These are phyloP conservation scores for Hyaloscypha bicolor DNA, from an alignment of 495 filamentous ascomycete genomes.

Conservation along the genomic window DNA sequence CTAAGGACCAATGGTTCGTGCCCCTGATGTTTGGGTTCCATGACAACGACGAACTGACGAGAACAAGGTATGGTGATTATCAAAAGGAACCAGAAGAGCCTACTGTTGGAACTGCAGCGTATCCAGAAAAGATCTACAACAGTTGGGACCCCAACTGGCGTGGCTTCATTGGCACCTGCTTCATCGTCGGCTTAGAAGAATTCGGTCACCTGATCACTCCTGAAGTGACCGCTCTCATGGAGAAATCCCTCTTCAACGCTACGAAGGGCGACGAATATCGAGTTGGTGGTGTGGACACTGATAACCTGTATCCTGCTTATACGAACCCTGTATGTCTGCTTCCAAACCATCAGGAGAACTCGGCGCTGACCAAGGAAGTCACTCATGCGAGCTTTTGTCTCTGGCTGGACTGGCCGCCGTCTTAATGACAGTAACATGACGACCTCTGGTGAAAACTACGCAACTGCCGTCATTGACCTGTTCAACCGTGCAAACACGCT, in stretches of 20 bases:
- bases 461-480: slow-evolving; percentile 40
- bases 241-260: slow-evolving; percentile 39
- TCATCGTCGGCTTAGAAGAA: slow-evolving; percentile 44
- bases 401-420: slow-evolving; percentile 40
- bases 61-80: slow-evolving; percentile 40
- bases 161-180: slow-evolving; percentile 45
- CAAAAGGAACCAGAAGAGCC: slow-evolving; percentile 43
- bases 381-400: slow-evolving; percentile 45
- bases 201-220: slow-evolving; percentile 38
- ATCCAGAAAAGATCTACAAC: slow-evolving; percentile 38
- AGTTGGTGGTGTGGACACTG: slow-evolving; percentile 46
- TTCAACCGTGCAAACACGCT: slow-evolving; percentile 41
- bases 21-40: not conserved
- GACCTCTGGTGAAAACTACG: slow-evolving; percentile 37
- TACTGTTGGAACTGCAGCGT: slow-evolving; percentile 38
- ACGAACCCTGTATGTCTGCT: slow-evolving; percentile 36
- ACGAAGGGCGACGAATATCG: slow-evolving; percentile 45
- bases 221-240: slow-evolving; percentile 35
- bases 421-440: slow-evolving; percentile 45
- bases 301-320: slow-evolving; percentile 48
- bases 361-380: slow-evolving; percentile 24
- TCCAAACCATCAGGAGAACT: no score
- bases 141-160: slow-evolving; percentile 49
- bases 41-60: not conserved
- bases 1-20: slow-evolving; percentile 35